Evolutionary conservation across 768 basidiomycete genomes (phyloP), one percentile per base, ranked within the genome.

Genomic region (Sporobolomyces roseus): DNA sequence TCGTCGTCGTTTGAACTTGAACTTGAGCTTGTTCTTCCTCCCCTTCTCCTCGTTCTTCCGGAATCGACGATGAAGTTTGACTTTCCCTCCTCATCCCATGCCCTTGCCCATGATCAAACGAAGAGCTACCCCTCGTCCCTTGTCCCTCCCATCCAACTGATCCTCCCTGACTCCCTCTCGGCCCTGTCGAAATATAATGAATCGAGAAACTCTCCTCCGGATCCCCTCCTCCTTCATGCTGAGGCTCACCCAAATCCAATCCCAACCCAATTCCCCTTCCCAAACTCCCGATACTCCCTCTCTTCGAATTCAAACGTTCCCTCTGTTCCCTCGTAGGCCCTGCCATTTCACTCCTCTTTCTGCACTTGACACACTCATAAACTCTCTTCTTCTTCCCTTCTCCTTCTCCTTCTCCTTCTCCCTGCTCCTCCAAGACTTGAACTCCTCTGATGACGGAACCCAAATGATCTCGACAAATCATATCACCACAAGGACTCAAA

Each of bases 381-480:
- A 60, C 23, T n/a, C 29, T 38, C 4, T 35, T 35, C 25, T 45
- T 55, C 23, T 41, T 36, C 21, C 33, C 54, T n/a, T 30, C 52
- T 35, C 52, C 52, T 33, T 53, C n/a, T 29, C 27, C 10, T 21
- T 50, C 27, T 25, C 27, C 17, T 29, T 50, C 9, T 17, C 27
- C 49, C 17, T 50, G 12, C 27, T 29, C 49, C 54, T 35, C 3
- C 25, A 17, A 10, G 10, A 33, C 4, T 8, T n/a, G 58, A 48
- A 36, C 55, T 14, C 46, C n/a, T 4, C 49, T 27, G 14, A 51
- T 50, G 21, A 60, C 45, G 1, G 46, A 43, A 0, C 55, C 58
- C 30, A 56, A 46, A 33, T 64, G 69, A 38, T 65, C 69, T 14
- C 70, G 23, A 54, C 70, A 71, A 27, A 66, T 38, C 36, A 29